These are phyloP conservation scores for Fusarium musae DNA, from an alignment of 2,329 filamentous ascomycete species.

Conservation along the genomic window DNA sequence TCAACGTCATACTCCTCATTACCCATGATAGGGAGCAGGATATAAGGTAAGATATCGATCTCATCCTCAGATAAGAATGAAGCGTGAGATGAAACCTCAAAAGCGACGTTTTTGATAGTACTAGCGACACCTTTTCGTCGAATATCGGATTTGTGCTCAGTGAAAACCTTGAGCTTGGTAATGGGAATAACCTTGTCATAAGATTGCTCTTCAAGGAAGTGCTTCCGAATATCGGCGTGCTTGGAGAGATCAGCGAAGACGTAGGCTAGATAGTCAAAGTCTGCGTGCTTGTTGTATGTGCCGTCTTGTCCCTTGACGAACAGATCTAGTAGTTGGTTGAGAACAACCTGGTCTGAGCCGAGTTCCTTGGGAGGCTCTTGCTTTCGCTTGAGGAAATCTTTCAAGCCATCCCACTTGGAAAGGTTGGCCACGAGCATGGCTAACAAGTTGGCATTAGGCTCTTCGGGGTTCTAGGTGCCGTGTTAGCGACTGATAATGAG, in stretches of 20 bases:
- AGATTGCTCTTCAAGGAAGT: conserved; percentile 77
- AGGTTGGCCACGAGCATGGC: conserved; percentile 96
- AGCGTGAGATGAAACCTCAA: conserved; percentile 79
- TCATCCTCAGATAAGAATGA: conserved; percentile 76
- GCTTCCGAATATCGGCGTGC: conserved; percentile 76
- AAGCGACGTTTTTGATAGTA: conserved; percentile 93
- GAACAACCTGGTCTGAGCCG: conserved; percentile 75
- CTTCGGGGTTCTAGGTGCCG: conserved; percentile 70
- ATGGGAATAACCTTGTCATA: conserved; percentile 90
- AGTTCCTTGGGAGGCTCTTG: conserved; percentile 76
- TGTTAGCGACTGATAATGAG: not conserved
- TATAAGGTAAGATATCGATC: conserved; percentile 86
- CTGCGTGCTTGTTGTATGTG: conserved; percentile 82
- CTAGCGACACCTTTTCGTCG: conserved; percentile 94
- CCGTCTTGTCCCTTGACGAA: conserved; percentile 93
- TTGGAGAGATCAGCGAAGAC: conserved; percentile 93
- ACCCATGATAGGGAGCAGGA: conserved; percentile 88
- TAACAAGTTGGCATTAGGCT: conserved; percentile 84
- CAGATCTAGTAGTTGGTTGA: conserved; percentile 93
- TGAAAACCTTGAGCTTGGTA: conserved; percentile 93
- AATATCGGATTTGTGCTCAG: conserved; percentile 85
- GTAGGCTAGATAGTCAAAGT: conserved; percentile 94
- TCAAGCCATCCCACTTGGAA: conserved; percentile 80
- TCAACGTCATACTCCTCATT: conserved; percentile 89
- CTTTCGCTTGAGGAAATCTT: conserved; percentile 74